Evolutionary conservation across 2,329 filamentous ascomycete species (phyloP), one percentile per base, ranked within the genome.

Genomic region (Aspergillus clavatus): DNA sequence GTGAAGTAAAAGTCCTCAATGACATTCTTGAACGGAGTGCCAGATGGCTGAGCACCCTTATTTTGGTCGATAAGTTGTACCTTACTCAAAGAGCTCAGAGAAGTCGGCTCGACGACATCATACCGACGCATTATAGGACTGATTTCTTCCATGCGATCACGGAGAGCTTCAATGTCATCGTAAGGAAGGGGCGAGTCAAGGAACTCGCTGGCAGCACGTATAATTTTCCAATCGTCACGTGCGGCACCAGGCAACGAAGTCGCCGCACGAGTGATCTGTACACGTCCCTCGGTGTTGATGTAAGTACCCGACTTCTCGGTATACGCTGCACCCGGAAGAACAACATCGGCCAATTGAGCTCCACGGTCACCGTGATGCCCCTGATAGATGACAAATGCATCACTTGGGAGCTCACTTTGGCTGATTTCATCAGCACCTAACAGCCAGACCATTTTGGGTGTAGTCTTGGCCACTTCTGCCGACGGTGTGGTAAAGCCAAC

Each of bases 1-100:
- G 93, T 98, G 72, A 97, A 95, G 76, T 90, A 98, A 71, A 98
- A 98, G 76, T 98, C 88, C 61, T 95, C 84, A 59, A 98, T 88
- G 46, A 86, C 82, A 72, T 87, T 87, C 77, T 83, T 88, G 61
- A 98, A 78, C 23, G 87, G 81, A 58, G 78, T 72, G n/a, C 82
- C 83, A 31, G 76, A 84, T n/a, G 78, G 62, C 71, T 87, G 85
- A 40, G 82, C 73, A 38, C 88, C 89, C 81, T 93, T 95, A 78
- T 97, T 97, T 72, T 94, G 87, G 65, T 97, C 93, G 42, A 95
- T 87, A 46, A 98, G 78, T 72, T 97, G 91, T 46, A 95, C 86
- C 78, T 90, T 96, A 80, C 87, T 89, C 60, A 97, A 74, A 52
- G 81, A 75, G 57, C 76, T 74, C 48, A 95, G 72, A 28, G 86